phyloP scores from a whole-genome alignment of 2,329 filamentous ascomycete genomes.

The Fusarium ramigenum region DNA sequence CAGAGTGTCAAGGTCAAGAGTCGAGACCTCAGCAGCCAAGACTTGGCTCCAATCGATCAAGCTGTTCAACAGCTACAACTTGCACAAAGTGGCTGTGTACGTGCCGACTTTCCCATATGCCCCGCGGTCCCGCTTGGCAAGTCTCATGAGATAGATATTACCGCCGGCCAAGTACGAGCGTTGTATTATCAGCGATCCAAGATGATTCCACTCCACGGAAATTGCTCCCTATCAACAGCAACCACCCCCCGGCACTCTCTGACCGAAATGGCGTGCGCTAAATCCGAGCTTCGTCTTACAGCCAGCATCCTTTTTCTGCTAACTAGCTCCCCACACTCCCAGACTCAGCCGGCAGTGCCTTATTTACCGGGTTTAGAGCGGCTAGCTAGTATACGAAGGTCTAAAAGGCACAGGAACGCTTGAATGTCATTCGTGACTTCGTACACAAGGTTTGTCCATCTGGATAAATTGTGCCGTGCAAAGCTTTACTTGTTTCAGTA shows the following conservation, averaged over 20 bases:
- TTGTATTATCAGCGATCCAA: conserved; percentile 11
- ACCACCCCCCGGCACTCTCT: background rate
- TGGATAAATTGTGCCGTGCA: conserved; percentile 1
- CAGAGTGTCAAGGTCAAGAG: conserved; percentile 27
- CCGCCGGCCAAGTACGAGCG: conserved; percentile 15
- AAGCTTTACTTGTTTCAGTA: conserved; percentile 12
- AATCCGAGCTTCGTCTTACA: background rate
- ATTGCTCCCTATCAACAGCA: background rate
- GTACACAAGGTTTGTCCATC: conserved; percentile 1
- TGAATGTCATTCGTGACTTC: conserved; percentile 12
- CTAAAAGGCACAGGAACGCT: background rate
- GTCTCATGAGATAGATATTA: conserved; percentile 24
- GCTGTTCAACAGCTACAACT: conserved; percentile 18
- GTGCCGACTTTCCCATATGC: conserved; percentile 39
- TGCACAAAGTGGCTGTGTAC: conserved; percentile 28
- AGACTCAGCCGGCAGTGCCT: background rate
- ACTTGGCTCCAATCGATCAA: conserved; percentile 39
- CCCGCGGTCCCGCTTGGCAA: conserved; percentile 36
- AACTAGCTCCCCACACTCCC: background rate
- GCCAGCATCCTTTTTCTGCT: background rate
- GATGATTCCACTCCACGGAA: conserved; percentile 2
- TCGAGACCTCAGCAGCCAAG: conserved; percentile 43
- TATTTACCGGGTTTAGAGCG: conserved; percentile 11
- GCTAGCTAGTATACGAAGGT: background rate
- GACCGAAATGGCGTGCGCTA: background rate